A percentile compares a stretch with the other conserved stretches of the same genome.
phyloP scores from a whole-genome alignment of 345 rosid genomes.

The Melaleuca alternifolia region DNA sequence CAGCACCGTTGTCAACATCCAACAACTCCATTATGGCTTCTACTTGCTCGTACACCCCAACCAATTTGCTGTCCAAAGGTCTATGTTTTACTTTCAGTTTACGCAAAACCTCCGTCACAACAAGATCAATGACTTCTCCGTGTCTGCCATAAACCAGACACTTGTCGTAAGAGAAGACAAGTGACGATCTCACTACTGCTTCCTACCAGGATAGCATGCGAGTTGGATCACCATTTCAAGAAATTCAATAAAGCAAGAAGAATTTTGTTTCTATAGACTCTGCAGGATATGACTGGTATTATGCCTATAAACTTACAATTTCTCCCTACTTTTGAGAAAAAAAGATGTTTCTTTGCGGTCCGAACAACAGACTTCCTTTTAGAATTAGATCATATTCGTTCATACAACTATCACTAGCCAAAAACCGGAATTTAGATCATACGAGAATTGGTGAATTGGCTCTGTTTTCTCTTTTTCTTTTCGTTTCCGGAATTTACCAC shows the following conservation, averaged over 20 bases:
- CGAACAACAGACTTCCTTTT: background rate
- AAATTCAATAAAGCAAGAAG: background rate
- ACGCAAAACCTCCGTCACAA: fast-evolving
- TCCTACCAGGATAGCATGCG: background rate
- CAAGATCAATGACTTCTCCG: background rate
- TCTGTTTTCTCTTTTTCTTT: too few relatives aligned
- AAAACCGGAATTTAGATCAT: background rate
- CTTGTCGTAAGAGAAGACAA: fast-evolving
- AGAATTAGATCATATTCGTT: background rate
- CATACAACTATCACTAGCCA: background rate
- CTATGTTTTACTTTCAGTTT: background rate
- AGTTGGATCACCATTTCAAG: background rate
- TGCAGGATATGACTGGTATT: background rate
- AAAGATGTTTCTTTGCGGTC: fast-evolving
- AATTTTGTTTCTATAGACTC: background rate
- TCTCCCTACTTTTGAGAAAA: background rate
- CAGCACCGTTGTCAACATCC: background rate
- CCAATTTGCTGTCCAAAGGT: background rate
- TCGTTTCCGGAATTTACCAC: too few relatives aligned
- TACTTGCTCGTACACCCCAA: background rate
- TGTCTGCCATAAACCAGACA: background rate
- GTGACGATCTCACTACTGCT: background rate
- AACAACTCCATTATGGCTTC: background rate
- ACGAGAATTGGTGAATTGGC: too few relatives aligned
- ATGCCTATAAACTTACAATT: background rate